Base-by-base conservation (phyloP, 169 alveolate species). In the Plasmodium coatneyi region DNA sequence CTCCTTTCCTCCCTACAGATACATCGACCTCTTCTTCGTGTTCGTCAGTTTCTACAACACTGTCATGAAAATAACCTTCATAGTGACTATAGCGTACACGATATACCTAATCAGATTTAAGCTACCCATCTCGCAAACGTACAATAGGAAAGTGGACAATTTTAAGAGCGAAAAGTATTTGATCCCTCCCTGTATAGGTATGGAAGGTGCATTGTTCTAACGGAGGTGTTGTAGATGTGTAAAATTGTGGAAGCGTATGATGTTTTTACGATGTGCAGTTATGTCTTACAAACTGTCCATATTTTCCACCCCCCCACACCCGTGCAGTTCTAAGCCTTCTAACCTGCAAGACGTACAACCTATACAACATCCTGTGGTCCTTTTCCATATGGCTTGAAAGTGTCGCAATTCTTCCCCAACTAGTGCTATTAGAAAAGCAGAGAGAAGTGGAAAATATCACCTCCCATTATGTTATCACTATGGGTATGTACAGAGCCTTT, bases 341-440 rank as follows among this genome's bases (percentile, higher is more conserved):
- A 78, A 96, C 97, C 9, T 91, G 97, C 39, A 76, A 66, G 66
- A 92, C 94, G 1, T 96, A 93, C 76, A 80, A 83, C 16, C 36
- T 95, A 19, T 92, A 97, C 91, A 99, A 98, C 80, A 92, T 99
- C 49, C 66, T 97, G 9, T 99, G 99, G 99, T 96, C 99, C 54
- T 98, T 97, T 92, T 98, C 99, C 80, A 97, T 98, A 36, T 98
- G 99, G 99, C 97, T 99, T 54, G 99, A 99, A 97, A 95, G 99
- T 56, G 99, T 99, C 0, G 99, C 99, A 49, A 98, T 98, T 86
- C 91, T 99, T 39, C 99, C 99, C 19, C 99, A 99, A 96, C 95
- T 98, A 56, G 96, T 97, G 12, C 97, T 99, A 95, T 95, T 99
- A 72, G 98, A 98, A 90, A 98, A 98, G 87, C 98, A 98, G 95